These are phyloP conservation scores for Dovyalis caffra DNA, from an alignment of 345 rosid genomes.

Conservation along the genomic window DNA sequence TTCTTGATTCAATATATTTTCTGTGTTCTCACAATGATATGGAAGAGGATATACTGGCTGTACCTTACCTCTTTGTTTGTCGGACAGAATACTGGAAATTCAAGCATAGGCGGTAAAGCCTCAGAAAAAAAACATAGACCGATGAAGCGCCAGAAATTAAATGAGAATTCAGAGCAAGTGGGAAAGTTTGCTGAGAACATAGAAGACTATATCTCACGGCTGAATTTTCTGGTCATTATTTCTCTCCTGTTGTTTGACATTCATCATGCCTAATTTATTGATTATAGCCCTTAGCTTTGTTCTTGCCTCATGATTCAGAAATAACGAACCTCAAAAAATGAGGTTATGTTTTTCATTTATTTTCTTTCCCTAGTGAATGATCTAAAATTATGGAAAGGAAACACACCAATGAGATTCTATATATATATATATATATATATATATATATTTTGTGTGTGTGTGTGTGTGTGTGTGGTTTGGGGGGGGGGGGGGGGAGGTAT, in stretches of 20 bases:
- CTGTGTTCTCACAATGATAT: not conserved
- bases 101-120: not conserved
- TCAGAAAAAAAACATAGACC: not conserved
- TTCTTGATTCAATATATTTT: not conserved
- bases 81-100: not conserved
- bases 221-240: slow-evolving; percentile 12
- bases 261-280: not conserved
- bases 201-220: not conserved
- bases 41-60: not conserved
- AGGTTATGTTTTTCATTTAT: no score
- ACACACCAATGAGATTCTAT: no score
- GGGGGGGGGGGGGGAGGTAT: no score
- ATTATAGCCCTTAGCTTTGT: not conserved
- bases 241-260: not conserved
- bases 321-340: no score
- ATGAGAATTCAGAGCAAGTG: not conserved
- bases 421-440: no score
- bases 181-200: not conserved
- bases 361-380: no score
- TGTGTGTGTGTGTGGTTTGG: no score
- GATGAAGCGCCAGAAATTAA: not conserved
- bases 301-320: not conserved
- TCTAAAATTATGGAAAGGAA: no score
- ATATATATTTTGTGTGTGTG: no score
- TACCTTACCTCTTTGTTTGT: not conserved